These are phyloP conservation scores for Neurospora terricola DNA, from an alignment of 495 filamentous ascomycete species.

Conservation along the genomic window DNA sequence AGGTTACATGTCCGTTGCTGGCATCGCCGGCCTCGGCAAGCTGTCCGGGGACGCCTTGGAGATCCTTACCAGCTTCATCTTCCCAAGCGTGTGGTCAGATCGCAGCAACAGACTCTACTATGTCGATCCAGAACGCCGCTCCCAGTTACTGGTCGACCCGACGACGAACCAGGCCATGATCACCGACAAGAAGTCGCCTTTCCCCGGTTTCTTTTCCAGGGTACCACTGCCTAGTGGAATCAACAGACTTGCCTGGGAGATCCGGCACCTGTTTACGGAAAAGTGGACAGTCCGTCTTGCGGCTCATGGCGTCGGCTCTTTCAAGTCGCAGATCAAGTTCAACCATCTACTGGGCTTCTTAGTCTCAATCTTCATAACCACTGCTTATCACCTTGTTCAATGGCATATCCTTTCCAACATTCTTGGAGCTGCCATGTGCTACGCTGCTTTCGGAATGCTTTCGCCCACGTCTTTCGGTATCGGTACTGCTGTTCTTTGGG, in stretches of 20 bases:
- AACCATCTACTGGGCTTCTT: constrained; percentile 45
- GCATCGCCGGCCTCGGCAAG: constrained; percentile 60
- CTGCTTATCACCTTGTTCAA: constrained; percentile 58
- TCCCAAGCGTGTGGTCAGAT: constrained; percentile 54
- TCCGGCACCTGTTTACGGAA: constrained; percentile 33
- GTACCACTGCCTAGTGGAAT: constrained; percentile 14
- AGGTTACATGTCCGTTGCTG: constrained; percentile 74
- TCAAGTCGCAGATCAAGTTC: constrained; percentile 26
- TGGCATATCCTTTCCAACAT: constrained; percentile 78
- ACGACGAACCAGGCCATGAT: constrained; percentile 7
- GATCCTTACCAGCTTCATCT: constrained; percentile 56
- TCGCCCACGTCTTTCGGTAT: constrained; percentile 86
- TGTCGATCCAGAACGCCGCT: constrained; percentile 26
- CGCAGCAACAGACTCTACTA: constrained; percentile 32
- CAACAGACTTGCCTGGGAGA: constrained; percentile 28
- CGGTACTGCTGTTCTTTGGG: constrained; percentile 63
- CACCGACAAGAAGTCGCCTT: constrained; percentile 28
- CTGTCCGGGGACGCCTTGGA: constrained; percentile 58
- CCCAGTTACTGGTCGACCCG: constrained; percentile 14
- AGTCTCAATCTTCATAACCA: constrained; percentile 47
- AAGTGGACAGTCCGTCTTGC: constrained; percentile 38
- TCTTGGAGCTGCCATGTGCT: constrained; percentile 77
- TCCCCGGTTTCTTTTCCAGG: constrained; percentile 32
- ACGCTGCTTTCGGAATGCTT: constrained; percentile 69
- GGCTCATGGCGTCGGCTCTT: constrained; percentile 26